Base-by-base conservation (phyloP, 2,329 filamentous ascomycete genomes). In the Trichoderma sp. region DNA sequence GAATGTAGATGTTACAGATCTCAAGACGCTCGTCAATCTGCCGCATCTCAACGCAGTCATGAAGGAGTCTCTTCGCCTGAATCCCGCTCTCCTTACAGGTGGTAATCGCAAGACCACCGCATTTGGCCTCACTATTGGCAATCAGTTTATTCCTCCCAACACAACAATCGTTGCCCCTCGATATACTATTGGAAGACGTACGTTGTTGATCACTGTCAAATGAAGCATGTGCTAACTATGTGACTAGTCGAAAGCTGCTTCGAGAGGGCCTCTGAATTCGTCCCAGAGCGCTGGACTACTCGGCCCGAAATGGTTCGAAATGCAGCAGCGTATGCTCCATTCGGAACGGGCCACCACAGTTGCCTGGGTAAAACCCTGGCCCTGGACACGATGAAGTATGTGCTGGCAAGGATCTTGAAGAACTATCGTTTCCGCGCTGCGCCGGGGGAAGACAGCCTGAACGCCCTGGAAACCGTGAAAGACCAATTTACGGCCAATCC, bases 221-320 rank as follows among this genome's bases (percentile, higher is more conserved):
- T 45, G n/a, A 45, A 48, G 42, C 42, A 48, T 48, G 42, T 48
- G 42, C 42, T 45, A 45, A 45, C 42, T 22, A 2, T 3, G n/a
- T 19, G 1, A 45, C 2, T 45, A 45, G 74, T 71, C 29, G 75
- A 68, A 34, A 73, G 75, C 52, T 74, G 71, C 29, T 79, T 78
- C 67, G 73, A 70, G 39, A 57, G 61, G 2, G 70, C 73, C 7
- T 65, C 69, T 1, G 74, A 78, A 25, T 81, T 80, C 59, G 73
- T 81, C 6, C 79, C 79, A 2, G 78, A 81, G 63, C 72, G 79
- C 29, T 81, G 78, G 78, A 78, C 74, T 2, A 73, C 72, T 4
- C 69, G 66, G 15, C 73, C 73, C 2, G 75, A 80, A 9, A 68
- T 81, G 67, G 71, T 77, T n/a, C 74, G 71, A 25, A 74, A 80